Percentiles rank a stretch among this genome's conserved stretches.
Evolutionary conservation across 306 rosid genomes (phyloP).

Genomic region (Quercus aquifolioides): DNA sequence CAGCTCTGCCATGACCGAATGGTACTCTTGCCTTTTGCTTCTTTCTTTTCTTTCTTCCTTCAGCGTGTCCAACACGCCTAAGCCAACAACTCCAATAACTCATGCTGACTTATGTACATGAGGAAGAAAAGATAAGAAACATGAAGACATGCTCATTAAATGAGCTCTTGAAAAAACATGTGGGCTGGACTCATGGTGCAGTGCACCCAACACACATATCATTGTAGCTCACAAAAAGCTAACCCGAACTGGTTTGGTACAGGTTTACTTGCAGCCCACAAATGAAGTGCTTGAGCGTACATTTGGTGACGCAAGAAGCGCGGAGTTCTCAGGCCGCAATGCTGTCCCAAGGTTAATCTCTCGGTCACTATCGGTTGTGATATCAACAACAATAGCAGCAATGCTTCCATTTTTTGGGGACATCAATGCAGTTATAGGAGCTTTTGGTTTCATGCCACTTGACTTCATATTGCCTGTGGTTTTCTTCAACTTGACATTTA

Average conservation of each 20-base stretch:
- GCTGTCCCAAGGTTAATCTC: constrained; percentile 57
- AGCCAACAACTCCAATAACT: too few relatives aligned
- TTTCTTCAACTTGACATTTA: constrained; percentile 68
- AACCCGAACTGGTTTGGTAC: background rate
- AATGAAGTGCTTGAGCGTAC: constrained; percentile 64
- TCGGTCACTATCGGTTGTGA: constrained; percentile 41
- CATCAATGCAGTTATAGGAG: constrained; percentile 67
- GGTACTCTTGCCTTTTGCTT: too few relatives aligned
- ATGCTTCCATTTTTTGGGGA: constrained; percentile 92
- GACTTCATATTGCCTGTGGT: constrained; percentile 70
- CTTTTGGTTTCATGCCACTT: constrained; percentile 82
- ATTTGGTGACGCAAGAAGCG: constrained; percentile 45
- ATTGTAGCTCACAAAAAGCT: too few relatives aligned
- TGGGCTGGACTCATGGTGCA: too few relatives aligned
- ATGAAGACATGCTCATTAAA: too few relatives aligned
- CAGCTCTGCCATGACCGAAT: too few relatives aligned
- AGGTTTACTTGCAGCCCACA: constrained; percentile 79
- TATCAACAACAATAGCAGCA: constrained; percentile 57
- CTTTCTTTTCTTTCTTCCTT: too few relatives aligned
- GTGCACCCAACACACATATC: too few relatives aligned
- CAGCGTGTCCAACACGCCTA: too few relatives aligned
- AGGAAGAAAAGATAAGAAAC: too few relatives aligned
- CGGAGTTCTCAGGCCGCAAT: constrained; percentile 54
- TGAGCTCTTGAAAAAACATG: too few relatives aligned
- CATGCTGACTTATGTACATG: too few relatives aligned